Evolutionary conservation across 176 grass and related monocot genomes (phyloP), one percentile per base, ranked within the genome.

Genomic region (Themeda triandra): DNA sequence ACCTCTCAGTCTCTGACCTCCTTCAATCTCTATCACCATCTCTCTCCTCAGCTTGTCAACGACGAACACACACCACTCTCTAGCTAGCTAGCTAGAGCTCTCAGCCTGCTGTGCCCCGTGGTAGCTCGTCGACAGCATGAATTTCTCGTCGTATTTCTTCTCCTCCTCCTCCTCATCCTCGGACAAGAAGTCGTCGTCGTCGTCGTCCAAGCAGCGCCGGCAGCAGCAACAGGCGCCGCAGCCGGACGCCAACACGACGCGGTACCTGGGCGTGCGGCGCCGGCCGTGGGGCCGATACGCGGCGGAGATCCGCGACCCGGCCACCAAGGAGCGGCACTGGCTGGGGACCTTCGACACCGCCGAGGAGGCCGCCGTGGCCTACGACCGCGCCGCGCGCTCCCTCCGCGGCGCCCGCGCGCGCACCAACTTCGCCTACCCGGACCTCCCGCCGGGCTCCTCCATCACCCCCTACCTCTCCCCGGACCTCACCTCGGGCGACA

Each of bases 281-380:
- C 46, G 96, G 31, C 96, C 96, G 53, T 99, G 96, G 96, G 96
- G 96, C 58, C 70, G 93, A 60, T 99, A 99, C 85, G 96, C 96
- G 80, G 96, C 96, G 73, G 96, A 99, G 93, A 99, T 99, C 81
- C 86, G 96, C 12, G 93, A 99, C 85, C 96, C 93, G 27, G 93
- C 96, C 15, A 96, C 93, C 39, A 96, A 99, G 81, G 96, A 96
- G 83, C 89, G 96, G 19, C 96, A 96, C 84, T 99, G 96, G 93
- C 91, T 99, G 2, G 96, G 96, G 10, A 99, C 96, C 11, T 99
- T 99, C 69, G 96, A 96, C 84, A 99, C 96, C 10, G 96, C 96
- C 0, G 96, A 99, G 87, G 96, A 96, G 90, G 96, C 96, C 33
- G 96, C 96, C 46, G 88, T 96, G 3, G 96, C 96, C 9, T 99